Base-by-base conservation (phyloP, 106 monocot species). In the Phalaenopsis equestris region DNA sequence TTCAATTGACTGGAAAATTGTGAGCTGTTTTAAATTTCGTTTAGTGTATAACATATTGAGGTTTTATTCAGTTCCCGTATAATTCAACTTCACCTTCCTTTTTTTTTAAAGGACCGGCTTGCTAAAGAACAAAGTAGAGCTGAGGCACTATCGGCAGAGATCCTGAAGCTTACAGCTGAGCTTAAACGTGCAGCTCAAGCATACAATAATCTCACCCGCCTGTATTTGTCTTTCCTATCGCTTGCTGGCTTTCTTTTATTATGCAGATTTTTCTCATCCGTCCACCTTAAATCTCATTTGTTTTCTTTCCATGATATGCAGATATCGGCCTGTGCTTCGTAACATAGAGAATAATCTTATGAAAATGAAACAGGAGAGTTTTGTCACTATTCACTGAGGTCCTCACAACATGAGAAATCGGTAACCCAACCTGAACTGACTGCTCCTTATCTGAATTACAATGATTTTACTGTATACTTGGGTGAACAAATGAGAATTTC, bases 311-410 rank as follows among this genome's bases (percentile, higher is more conserved):
- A 2, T 75, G 15, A 79, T 55, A 7, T 92, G 84, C 92, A 97
- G 97, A 36, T 97, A 98, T 52, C 87, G 88, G 80, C 98, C 94
- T 39, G 88, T 94, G n/a, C 89, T 98, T 24, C 90, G 89, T 11
- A 83, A 86, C 73, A 94, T 98, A 39, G 92, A 98, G 85, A 94
- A 86, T 82, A 86, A 74, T 38, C 89, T 98, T 38, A 94, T 94
- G 92, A 89, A 87, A 87, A 94, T 98, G 98, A 98, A 98, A 76
- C 89, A 92, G 79, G 94, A 98, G 75, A 88, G 85, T 75, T 91
- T 87, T 81, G 75, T 84, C 24, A 78, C 81, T 16, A 78, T 84
- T 68, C 58, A 78, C 57, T 80, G 55, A 86, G 11, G 12, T 52
- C 14, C 14, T 52, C 52, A 7, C 21, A 23, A 61, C 12, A 61